Conservation (phyloP, 2,329 filamentous ascomycete genomes). For the Didymella glomerata region DNA sequence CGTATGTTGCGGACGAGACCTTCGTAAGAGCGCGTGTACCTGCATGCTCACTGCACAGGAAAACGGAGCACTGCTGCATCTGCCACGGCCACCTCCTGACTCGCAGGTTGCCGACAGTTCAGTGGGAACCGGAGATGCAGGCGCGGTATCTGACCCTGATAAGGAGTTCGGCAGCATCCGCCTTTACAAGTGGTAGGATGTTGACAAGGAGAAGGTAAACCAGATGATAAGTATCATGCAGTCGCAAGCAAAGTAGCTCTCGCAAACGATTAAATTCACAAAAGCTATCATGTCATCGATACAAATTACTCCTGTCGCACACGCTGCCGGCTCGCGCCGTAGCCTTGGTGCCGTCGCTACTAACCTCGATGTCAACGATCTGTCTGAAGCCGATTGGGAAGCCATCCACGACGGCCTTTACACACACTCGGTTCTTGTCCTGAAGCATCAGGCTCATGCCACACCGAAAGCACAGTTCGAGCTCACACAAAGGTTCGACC, state of each 20-base stretch:
- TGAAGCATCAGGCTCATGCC: conserved; percentile 71
- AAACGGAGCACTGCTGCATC: not conserved
- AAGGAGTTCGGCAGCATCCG: conserved; percentile 21
- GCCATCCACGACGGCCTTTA: conserved; percentile 72
- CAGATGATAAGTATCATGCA: conserved; percentile 9
- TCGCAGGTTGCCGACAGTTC: conserved; percentile 8
- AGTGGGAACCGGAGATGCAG: conserved; percentile 7
- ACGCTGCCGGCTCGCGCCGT: conserved; percentile 12
- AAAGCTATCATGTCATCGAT: conserved; percentile 17
- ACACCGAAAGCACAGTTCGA: conserved; percentile 77
- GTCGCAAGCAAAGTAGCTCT: not conserved
- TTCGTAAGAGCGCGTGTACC: not conserved
- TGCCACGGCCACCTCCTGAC: conserved; percentile 9
- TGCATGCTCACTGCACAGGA: not conserved
- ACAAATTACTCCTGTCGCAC: conserved; percentile 20
- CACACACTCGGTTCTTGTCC: conserved; percentile 72
- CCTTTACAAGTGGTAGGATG: not conserved
- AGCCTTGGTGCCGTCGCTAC: conserved; percentile 24
- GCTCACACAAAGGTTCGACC: conserved; percentile 78
- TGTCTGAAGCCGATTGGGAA: conserved; percentile 61
- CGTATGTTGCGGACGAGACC: not conserved
- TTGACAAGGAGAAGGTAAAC: not conserved
- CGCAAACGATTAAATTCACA: not conserved
- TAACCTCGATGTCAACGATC: conserved; percentile 25
- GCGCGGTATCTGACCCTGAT: conserved; percentile 11